These are phyloP conservation scores for Auriscalpium microsporum DNA, from an alignment of 768 basidiomycete species.

Conservation along the genomic window DNA sequence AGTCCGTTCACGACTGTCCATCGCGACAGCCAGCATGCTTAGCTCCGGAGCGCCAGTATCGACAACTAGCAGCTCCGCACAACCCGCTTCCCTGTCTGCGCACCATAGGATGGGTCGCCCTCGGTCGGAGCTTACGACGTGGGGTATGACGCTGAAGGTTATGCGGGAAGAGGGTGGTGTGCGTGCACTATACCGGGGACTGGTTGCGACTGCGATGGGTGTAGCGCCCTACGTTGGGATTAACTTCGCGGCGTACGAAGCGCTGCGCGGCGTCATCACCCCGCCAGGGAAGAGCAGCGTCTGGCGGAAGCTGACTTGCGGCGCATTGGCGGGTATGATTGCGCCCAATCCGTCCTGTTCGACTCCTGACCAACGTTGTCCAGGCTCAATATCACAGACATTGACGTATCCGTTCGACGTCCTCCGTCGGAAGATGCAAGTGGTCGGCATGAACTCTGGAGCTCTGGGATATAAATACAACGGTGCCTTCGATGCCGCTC, in stretches of 20 bases:
- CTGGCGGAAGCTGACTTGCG: conserved; percentile 69
- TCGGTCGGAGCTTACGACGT: conserved; percentile 56
- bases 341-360: neutral
- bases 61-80: conserved; percentile 20
- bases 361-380: conserved; percentile 5
- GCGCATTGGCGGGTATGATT: conserved; percentile 71
- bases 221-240: conserved; percentile 86
- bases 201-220: conserved; percentile 77
- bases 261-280: conserved; percentile 63
- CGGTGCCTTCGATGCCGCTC: conserved; percentile 74
- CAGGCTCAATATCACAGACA: conserved; percentile 88
- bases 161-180: conserved; percentile 90
- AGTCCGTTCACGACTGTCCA: conserved; percentile 84
- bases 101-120: conserved; percentile 47
- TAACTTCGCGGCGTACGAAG: conserved; percentile 93
- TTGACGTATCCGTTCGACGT: conserved; percentile 96
- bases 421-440: conserved; percentile 91
- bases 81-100: conserved; percentile 36
- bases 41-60: conserved; percentile 24
- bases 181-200: conserved; percentile 76
- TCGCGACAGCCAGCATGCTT: conserved; percentile 79
- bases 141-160: conserved; percentile 87
- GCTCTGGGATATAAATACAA: conserved; percentile 56
- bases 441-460: conserved; percentile 61
- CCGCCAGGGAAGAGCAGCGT: conserved; percentile 72